Evolutionary conservation across 805 yeast genomes (phyloP).

Genomic region (Citeromyces nyonsensis): DNA sequence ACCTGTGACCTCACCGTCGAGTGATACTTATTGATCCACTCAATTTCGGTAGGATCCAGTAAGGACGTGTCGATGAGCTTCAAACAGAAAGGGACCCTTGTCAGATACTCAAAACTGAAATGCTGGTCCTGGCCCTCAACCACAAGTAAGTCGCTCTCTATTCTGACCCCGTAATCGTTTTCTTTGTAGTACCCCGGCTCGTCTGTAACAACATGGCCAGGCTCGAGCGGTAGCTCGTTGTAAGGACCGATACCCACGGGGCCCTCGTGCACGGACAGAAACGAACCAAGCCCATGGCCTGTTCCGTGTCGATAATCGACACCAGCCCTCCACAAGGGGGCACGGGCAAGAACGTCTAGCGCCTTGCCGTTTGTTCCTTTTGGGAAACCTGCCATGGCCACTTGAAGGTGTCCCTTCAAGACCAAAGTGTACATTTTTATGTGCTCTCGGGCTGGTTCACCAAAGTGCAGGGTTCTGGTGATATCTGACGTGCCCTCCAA

Average conservation of each 20-base stretch:
- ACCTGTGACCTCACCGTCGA: conserved; percentile 33
- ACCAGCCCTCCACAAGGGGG: conserved; percentile 37
- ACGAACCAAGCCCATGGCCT: conserved; percentile 51
- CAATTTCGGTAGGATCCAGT: conserved; percentile 44
- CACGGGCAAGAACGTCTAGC: conserved; percentile 44
- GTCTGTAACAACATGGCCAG: conserved; percentile 71
- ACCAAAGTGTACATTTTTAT: conserved; percentile 37
- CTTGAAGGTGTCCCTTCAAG: conserved; percentile 38
- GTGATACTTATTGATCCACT: conserved; percentile 61
- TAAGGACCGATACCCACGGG: conserved; percentile 39
- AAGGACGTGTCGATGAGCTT: conserved; percentile 49
- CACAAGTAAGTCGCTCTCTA: conserved; percentile 68
- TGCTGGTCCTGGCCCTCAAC: conserved; percentile 39
- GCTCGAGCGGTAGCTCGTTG: conserved; percentile 31
- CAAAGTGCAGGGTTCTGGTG: conserved; percentile 44
- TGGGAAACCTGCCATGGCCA: conserved; percentile 35
- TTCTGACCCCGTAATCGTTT: conserved; percentile 79
- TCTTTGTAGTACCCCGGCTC: conserved; percentile 93
- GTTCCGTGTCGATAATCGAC: conserved; percentile 51
- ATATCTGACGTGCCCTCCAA: conserved; percentile 53
- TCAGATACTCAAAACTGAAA: conserved; percentile 67
- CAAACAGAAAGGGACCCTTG: conserved; percentile 73
- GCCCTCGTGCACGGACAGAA: conserved; percentile 46
- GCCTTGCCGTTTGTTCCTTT: conserved; percentile 36
- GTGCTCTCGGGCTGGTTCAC: conserved; percentile 27